Base-by-base conservation (phyloP, 306 rosid species). In the Herpetospermum pedunculosum region DNA sequence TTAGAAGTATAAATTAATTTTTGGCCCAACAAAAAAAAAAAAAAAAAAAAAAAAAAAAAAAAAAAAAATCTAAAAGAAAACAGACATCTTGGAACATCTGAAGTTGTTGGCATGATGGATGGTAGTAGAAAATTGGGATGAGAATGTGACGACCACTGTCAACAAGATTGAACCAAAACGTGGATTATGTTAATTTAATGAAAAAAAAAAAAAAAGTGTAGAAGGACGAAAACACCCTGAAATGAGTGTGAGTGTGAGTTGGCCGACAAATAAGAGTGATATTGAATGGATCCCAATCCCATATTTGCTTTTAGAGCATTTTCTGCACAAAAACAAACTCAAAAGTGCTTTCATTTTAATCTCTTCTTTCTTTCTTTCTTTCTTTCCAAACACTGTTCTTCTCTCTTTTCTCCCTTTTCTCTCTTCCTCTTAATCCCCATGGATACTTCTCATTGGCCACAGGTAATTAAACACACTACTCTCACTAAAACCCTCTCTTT, bases 361-460 rank as follows among this genome's bases (percentile, higher is more conserved):
- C 84, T 78, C 81, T 85, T 82, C 89, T 81, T 81, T 76, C 57
- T 75, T 75, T 77, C 86, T 83, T 83, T 84, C 26, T 68, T n/a
- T 5, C 4, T 28, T 43, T 13, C 69, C 30, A 46, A 16, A 8
- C 19, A 4, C 3, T 12, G 28, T 76, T 76, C 82, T 80, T 86
- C 81, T 83, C 26, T 55, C 7, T 62, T 21, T 6, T 8, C 34
- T 35, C 7, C 70, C 43, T 6, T 62, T 35, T 62, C 44, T 43
- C 73, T 82, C 44, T 79, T 75, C 77, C 55, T 74, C 81, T 77
- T 73, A 83, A 85, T 88, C 92, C 83, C 92, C 83, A 88, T 88
- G 92, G 92, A 85, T 82, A 85, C 89, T 50, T 30, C 86, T 83
- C 92, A 88, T 87, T 88, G 92, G 92, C 82, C 92, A 83, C 89